These are phyloP conservation scores for Blastobotrys illinoisensis DNA, from an alignment of 1,139 yeast species.

Conservation along the genomic window DNA sequence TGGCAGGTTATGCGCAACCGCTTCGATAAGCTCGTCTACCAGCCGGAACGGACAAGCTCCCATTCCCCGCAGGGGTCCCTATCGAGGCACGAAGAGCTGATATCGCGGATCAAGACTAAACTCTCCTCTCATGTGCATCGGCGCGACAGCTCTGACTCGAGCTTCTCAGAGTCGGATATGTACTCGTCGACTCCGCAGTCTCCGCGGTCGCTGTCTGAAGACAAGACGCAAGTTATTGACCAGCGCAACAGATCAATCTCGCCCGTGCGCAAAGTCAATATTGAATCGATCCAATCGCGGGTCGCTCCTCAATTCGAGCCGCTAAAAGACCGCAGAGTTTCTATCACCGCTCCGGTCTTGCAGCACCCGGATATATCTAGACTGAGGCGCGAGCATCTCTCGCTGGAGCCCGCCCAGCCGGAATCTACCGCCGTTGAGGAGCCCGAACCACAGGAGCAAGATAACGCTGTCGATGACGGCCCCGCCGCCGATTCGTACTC, in stretches of 20 bases:
- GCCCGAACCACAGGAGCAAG: neutral
- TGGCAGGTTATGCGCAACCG: conserved; percentile 55
- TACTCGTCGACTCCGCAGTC: neutral
- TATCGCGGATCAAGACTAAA: conserved; percentile 18
- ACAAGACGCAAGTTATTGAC: neutral
- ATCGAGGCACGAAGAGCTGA: conserved; percentile 14
- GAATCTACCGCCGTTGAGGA: neutral
- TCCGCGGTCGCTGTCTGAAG: conserved; percentile 1
- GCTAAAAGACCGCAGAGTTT: neutral
- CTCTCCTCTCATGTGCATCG: conserved; percentile 10
- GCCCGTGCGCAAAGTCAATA: conserved; percentile 1
- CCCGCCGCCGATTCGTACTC: neutral
- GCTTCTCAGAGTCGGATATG: conserved; percentile 6
- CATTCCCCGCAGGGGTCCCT: neutral
- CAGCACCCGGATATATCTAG: conserved; percentile 3
- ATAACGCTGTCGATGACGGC: neutral
- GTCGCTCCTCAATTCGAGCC: neutral
- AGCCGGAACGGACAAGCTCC: conserved; percentile 19
- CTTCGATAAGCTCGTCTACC: conserved; percentile 57
- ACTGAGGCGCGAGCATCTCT: neutral
- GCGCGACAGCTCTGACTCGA: conserved; percentile 9
- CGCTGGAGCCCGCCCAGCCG: neutral
- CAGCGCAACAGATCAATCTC: conserved; percentile 3
- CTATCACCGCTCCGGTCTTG: neutral
- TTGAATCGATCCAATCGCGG: neutral